phyloP scores from a whole-genome alignment of 169 alveolate species.

The Plasmodium adleri region DNA sequence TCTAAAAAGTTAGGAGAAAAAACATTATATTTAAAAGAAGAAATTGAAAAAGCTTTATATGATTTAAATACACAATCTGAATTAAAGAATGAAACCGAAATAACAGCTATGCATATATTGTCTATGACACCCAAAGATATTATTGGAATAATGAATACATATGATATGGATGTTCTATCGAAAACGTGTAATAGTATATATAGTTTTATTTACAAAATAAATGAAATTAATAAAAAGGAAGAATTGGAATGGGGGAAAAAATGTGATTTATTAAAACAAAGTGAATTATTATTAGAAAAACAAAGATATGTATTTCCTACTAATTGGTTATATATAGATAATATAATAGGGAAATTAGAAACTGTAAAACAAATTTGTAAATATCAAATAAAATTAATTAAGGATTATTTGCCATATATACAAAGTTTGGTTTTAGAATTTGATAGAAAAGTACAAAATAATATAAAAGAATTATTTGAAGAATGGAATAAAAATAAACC shows the following conservation, averaged over 20 bases:
- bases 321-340: slow-evolving; percentile 94
- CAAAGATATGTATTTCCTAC: slow-evolving; percentile 93
- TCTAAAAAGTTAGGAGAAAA: slow-evolving; percentile 92
- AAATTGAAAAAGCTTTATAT: slow-evolving; percentile 74
- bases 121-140: slow-evolving; percentile 82
- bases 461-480: slow-evolving; percentile 47
- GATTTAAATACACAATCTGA: slow-evolving; percentile 80
- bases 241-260: slow-evolving; percentile 89
- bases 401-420: slow-evolving; percentile 68
- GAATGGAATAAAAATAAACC: slow-evolving; percentile 77
- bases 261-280: slow-evolving; percentile 90
- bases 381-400: slow-evolving; percentile 71
- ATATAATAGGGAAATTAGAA: slow-evolving; percentile 94
- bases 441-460: slow-evolving; percentile 73
- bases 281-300: slow-evolving; percentile 92
- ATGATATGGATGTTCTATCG: slow-evolving; percentile 81
- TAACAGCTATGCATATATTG: slow-evolving; percentile 84
- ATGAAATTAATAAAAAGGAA: slow-evolving; percentile 90
- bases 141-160: slow-evolving; percentile 80
- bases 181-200: slow-evolving; percentile 86
- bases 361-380: slow-evolving; percentile 87
- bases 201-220: slow-evolving; percentile 91
- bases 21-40: slow-evolving; percentile 64
- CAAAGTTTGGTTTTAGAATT: slow-evolving; percentile 60
- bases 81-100: slow-evolving; percentile 74